Conservation (phyloP, 306 rosid genomes). For the Rosa rugosa region DNA sequence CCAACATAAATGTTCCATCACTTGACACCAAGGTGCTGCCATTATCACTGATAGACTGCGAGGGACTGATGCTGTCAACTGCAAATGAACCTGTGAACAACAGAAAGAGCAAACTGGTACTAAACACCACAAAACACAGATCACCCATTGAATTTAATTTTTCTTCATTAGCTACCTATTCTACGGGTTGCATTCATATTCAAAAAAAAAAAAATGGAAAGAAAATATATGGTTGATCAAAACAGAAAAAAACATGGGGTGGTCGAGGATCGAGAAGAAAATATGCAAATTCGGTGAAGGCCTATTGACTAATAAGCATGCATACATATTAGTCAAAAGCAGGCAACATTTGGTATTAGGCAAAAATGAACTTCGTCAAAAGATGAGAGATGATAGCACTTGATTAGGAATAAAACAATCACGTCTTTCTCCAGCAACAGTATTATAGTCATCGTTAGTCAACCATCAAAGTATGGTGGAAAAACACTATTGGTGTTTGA, state of each 20-base stretch:
- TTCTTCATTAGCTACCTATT: not conserved
- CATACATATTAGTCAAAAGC: not conserved
- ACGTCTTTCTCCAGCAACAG: not conserved
- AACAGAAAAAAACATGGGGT: too few relatives aligned
- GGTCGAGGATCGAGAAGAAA: not conserved
- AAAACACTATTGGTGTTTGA: not conserved
- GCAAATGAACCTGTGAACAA: constrained; percentile 21
- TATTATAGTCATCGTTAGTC: not conserved
- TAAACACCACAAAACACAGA: not conserved
- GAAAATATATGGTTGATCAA: not conserved
- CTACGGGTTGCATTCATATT: not conserved
- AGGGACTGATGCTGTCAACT: constrained; percentile 27
- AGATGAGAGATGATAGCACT: not conserved
- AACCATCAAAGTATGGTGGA: not conserved
- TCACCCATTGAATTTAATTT: not conserved
- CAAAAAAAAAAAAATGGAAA: not conserved
- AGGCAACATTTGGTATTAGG: not conserved
- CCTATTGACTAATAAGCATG: not conserved
- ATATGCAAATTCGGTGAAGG: not conserved
- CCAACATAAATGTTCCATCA: constrained; percentile 43
- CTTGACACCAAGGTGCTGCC: constrained; percentile 40
- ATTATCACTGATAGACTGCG: constrained; percentile 34
- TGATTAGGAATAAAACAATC: not conserved
- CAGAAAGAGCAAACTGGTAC: not conserved
- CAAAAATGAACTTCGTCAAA: not conserved